A percentile compares a stretch with the other conserved stretches of the same genome.
phyloP scores from a whole-genome alignment of 441 rosid species.

The Eutrema salsugineum region DNA sequence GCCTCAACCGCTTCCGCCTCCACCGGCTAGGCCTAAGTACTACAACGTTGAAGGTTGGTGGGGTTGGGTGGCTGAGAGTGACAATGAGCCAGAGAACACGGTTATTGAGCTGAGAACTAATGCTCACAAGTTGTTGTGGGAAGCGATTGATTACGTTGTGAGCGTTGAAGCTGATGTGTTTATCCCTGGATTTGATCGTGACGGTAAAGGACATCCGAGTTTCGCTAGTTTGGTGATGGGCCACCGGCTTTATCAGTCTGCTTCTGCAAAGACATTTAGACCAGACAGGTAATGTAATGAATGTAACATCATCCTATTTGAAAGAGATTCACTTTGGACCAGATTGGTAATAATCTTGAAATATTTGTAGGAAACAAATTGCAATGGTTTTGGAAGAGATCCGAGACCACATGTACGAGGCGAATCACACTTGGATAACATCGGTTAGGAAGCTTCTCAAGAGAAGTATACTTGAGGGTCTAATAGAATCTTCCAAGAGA shows the following conservation, averaged over 20 bases:
- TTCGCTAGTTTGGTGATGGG: slow-evolving; percentile 95
- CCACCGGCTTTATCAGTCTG: slow-evolving; percentile 87
- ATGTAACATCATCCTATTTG: not conserved
- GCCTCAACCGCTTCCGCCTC: slow-evolving; percentile 96
- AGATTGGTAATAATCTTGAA: not conserved
- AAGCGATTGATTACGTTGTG: slow-evolving; percentile 83
- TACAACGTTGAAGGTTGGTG: slow-evolving; percentile 98
- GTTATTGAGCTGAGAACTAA: slow-evolving; percentile 93
- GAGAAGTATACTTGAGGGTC: slow-evolving; percentile 67
- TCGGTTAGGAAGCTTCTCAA: slow-evolving; percentile 68
- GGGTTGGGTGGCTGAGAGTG: slow-evolving; percentile 99
- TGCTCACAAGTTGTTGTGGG: slow-evolving; percentile 96
- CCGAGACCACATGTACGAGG: slow-evolving; percentile 67
- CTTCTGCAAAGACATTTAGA: slow-evolving; percentile 75
- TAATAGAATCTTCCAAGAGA: slow-evolving; percentile 47
- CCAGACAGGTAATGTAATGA: slow-evolving; percentile 71
- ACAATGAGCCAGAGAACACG: slow-evolving; percentile 95
- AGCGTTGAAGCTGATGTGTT: slow-evolving; percentile 94
- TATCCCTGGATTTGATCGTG: slow-evolving; percentile 83
- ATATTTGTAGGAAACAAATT: slow-evolving; percentile 54
- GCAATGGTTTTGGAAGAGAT: slow-evolving; percentile 69
- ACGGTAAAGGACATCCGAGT: slow-evolving; percentile 93
- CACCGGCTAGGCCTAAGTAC: slow-evolving; percentile 86
- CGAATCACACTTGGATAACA: slow-evolving; percentile 77
- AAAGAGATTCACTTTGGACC: not conserved